Percentiles rank a stretch among this genome's conserved stretches.
Evolutionary conservation across 257 asterid species (phyloP).

Genomic region (Leptodermis oblonga): DNA sequence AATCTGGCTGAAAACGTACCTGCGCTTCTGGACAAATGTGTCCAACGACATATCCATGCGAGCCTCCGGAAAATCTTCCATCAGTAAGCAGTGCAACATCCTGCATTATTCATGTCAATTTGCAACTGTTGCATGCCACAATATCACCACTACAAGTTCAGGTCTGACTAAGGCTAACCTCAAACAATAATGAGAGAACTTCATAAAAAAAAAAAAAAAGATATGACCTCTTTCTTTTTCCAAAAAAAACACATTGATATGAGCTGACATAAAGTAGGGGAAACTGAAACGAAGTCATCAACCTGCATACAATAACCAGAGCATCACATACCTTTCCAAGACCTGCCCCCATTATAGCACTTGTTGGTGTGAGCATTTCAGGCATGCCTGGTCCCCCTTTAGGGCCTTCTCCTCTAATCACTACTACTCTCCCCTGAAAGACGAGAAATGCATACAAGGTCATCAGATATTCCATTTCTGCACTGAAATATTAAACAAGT

Average conservation of each 20-base stretch:
- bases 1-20: conserved; percentile 31
- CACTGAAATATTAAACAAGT: not conserved
- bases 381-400: conserved; percentile 99
- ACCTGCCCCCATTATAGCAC: conserved; percentile 99
- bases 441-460: not conserved
- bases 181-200: not conserved
- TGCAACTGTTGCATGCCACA: not conserved
- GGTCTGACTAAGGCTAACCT: not conserved
- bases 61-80: conserved; percentile 98
- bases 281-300: not conserved
- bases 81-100: conserved; percentile 90
- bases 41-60: conserved; percentile 98
- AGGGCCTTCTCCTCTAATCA: conserved; percentile 98
- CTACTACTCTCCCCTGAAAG: conserved; percentile 87
- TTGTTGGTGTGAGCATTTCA: conserved; percentile 97
- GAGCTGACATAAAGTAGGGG: not conserved
- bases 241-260: not conserved
- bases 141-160: not conserved
- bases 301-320: not conserved
- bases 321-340: conserved; percentile 77
- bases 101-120: conserved; percentile 27
- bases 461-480: conserved; percentile 5
- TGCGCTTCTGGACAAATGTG: conserved; percentile 98
- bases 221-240: not conserved
- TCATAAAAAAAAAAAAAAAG: not conserved